Percentiles rank a stretch among this genome's conserved stretches.
Evolutionary conservation across 2,329 filamentous ascomycete species (phyloP).

Genomic region (Curvularia hawaiiensis): DNA sequence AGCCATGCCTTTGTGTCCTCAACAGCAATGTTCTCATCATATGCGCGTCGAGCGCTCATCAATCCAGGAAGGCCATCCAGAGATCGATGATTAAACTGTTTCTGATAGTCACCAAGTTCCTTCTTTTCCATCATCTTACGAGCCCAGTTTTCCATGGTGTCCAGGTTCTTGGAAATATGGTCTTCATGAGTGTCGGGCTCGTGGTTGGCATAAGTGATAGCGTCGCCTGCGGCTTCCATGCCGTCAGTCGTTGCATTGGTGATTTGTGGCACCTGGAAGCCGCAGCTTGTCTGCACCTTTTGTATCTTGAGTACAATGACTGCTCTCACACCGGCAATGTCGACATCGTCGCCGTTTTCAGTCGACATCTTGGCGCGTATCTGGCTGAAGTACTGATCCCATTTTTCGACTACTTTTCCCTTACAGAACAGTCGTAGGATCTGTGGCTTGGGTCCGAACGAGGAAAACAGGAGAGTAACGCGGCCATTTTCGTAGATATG

Average conservation of each 20-base stretch:
- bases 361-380: conserved; percentile 51
- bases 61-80: conserved; percentile 34
- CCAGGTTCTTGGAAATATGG: conserved; percentile 48
- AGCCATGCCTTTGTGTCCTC: conserved; percentile 47
- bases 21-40: conserved; percentile 52
- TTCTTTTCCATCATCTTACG: conserved; percentile 56
- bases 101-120: conserved; percentile 61
- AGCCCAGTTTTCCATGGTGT: conserved; percentile 61
- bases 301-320: conserved; percentile 67
- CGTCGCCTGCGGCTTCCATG: conserved; percentile 18
- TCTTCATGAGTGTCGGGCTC: conserved; percentile 16
- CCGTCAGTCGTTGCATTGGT: conserved; percentile 20
- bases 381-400: conserved; percentile 50
- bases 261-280: conserved; percentile 66
- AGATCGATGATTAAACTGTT: conserved; percentile 55
- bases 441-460: conserved; percentile 63
- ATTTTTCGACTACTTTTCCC: conserved; percentile 65
- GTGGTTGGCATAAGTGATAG: conserved; percentile 30
- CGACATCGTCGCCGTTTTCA: conserved; percentile 33
- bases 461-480: conserved; percentile 75
- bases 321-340: conserved; percentile 51
- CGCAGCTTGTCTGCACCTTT: conserved; percentile 69
- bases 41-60: conserved; percentile 55
- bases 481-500: conserved; percentile 79
- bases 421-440: conserved; percentile 70